These are phyloP conservation scores for Astrothelium subdiscretum DNA, from an alignment of 495 filamentous ascomycete species.

Conservation along the genomic window DNA sequence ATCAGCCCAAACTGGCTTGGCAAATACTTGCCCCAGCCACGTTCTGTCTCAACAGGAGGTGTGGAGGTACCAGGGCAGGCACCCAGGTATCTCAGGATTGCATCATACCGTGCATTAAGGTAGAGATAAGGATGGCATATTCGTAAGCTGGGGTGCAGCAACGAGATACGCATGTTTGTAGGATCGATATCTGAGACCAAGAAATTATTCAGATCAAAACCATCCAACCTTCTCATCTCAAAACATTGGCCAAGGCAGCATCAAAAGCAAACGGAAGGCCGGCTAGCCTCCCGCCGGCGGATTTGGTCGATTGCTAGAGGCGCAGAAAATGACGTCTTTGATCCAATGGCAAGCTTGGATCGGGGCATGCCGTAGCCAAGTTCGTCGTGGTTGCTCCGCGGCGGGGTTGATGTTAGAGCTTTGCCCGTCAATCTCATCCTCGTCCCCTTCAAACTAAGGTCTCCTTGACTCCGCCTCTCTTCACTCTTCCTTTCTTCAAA, in stretches of 20 bases:
- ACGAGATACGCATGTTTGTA: not conserved
- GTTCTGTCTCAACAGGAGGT: not conserved
- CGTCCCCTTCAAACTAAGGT: slow-evolving; percentile 1
- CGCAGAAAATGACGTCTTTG: slow-evolving; percentile 2
- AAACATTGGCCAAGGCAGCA: not conserved
- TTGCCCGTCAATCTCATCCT: not conserved
- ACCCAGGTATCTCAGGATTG: not conserved
- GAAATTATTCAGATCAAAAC: not conserved
- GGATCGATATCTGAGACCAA: not conserved
- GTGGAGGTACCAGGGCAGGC: not conserved
- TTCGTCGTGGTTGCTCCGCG: not conserved
- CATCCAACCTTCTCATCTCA: not conserved
- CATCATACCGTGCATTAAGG: not conserved
- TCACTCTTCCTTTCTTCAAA: not conserved
- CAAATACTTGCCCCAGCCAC: not conserved
- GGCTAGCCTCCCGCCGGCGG: not conserved
- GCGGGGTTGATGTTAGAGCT: slow-evolving; percentile 2
- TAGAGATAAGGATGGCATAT: slow-evolving; percentile 1
- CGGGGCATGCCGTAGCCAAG: slow-evolving; percentile 1
- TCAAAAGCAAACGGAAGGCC: not conserved
- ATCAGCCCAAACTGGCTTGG: not conserved
- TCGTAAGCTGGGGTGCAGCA: not conserved
- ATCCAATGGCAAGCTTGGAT: slow-evolving; percentile 3
- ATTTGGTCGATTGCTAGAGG: not conserved
- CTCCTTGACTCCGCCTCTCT: no score